Evolutionary conservation across 164 flowering plant species (phyloP), one percentile per base, ranked within the genome.

Genomic region (Sextonia rubra): DNA sequence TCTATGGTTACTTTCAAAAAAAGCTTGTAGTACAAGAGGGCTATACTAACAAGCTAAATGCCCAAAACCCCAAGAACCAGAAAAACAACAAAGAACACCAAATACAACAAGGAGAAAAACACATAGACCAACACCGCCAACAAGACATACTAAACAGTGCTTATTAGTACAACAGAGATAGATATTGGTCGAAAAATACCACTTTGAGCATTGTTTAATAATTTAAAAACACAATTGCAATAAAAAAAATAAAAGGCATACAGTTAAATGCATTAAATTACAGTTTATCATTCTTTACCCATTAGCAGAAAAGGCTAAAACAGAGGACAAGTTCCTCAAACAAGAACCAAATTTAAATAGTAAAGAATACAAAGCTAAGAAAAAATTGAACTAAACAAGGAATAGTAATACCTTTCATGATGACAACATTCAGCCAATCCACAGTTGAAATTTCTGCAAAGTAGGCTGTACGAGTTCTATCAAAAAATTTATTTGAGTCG

Each of bases 401-500:
- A 29, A 47, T 49, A 6, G 18, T 30, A 61, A 37, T 88, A 92
- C 98, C 96, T 83, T 82, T 90, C 97, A 77, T 87, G 91, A 80
- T 93, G 94, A 80, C 97, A 93, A 73, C 98, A 93, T 76, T 93
- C 98, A 64, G 98, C 91, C 84, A 91, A 60, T 74, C 89, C 94
- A 73, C 83, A 82, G 85, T 93, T 90, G 81, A 91, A 93, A 77
- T 81, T 89, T 73, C 92, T 87, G 77, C 91, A 87, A 25, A 89
- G 91, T 76, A 90, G 75, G 85, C 71, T 90, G 84, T 89, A 91
- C 23, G 93, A 81, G 74, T 90, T 93, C 96, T 92, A 71, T 63
- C 29, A 74, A 14, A 69, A 60, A 75, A 75, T 76, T 12, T 63
- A 73, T 47, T 37, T 12, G 49, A 73, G 52, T 47, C 27, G 25